Evolutionary conservation across 495 filamentous ascomycete genomes (phyloP), one percentile per base, ranked within the genome.

Genomic region (Chaetomidium leptoderma): DNA sequence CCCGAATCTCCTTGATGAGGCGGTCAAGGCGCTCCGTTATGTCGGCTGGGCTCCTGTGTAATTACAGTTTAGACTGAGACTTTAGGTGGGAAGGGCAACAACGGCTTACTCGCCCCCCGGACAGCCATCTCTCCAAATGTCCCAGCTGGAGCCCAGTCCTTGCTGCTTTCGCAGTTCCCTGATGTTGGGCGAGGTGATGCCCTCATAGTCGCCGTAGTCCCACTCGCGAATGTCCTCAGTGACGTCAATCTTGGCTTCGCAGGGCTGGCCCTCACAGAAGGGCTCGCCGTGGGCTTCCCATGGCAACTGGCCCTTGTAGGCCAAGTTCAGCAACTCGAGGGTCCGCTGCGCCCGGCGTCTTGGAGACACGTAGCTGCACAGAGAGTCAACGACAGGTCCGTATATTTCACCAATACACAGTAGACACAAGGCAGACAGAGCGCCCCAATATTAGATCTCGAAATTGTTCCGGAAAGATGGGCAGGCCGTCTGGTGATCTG

Each of bases 161-260:
- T 86, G 68, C 61, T 79, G 70, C 67, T 76, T 81, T 32, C 90
- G 76, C 53, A 78, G 56, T 51, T 81, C 74, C 24, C 78, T 66
- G 64, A 97, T 97, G 65, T 89, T 72, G 16, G 79, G 70, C 53
- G 81, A 86, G 7, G 88, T 95, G 69, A 95, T 82, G 2, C 93
- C 93, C 69, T 98, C 93, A 68, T 97, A 98, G 60, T 88, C 83
- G 11, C 93, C 93, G 63, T 98, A 98, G 72, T 95, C 90, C 92
- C 92, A 98, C 68, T 98, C 92, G 13, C 87, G 80, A 27, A 97
- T 84, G 47, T 87, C 84, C 57, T 91, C 82, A 0, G 88, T 90
- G 40, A 93, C 73, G 61, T 86, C 71, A 2, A 95, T 81, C 16
- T 72, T 66, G 10, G 79, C 79, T 6, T 72, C 46, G 46, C 77